Conservation (phyloP, 208 protist genomes). For the Crithidia fasciculata region DNA sequence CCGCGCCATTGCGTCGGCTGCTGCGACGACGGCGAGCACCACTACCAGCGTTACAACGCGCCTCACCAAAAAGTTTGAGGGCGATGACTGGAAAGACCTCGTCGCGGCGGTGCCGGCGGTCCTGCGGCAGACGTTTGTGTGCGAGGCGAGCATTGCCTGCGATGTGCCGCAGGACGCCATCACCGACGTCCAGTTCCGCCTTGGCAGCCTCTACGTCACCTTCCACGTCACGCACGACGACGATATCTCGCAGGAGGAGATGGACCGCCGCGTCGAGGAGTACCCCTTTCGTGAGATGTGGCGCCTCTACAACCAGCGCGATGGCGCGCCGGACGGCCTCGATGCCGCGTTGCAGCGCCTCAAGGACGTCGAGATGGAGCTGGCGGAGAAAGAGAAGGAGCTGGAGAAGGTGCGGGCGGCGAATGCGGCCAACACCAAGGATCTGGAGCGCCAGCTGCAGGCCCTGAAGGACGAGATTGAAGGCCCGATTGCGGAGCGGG, state of each 20-base stretch:
- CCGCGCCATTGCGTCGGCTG: not conserved
- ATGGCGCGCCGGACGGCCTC: constrained; percentile 56
- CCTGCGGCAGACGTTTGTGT: constrained; percentile 57
- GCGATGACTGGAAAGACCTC: constrained; percentile 72
- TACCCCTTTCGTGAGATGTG: constrained; percentile 86
- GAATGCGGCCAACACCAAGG: constrained; percentile 30
- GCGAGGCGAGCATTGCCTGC: constrained; percentile 62
- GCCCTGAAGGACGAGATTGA: constrained; percentile 38
- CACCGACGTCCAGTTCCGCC: constrained; percentile 54
- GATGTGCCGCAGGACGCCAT: constrained; percentile 51
- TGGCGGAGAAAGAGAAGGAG: constrained; percentile 48
- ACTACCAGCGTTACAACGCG: constrained; percentile 25
- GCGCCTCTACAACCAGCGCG: constrained; percentile 74
- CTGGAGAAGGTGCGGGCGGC: constrained; percentile 54
- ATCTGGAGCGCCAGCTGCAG: constrained; percentile 49
- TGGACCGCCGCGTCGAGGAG: constrained; percentile 71
- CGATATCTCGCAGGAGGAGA: constrained; percentile 70
- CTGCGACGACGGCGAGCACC: not conserved
- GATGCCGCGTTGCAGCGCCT: constrained; percentile 66
- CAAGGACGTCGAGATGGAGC: constrained; percentile 63
- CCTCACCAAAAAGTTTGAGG: constrained; percentile 79
- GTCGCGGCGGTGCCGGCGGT: constrained; percentile 37
- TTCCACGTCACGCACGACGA: constrained; percentile 86
- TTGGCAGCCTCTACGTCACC: constrained; percentile 86
- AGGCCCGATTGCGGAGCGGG: constrained; percentile 43